Percentiles rank a stretch among this genome's conserved stretches.
Conservation (phyloP, 129 eudicot genomes). For the Ambrosia artemisiifolia region DNA sequence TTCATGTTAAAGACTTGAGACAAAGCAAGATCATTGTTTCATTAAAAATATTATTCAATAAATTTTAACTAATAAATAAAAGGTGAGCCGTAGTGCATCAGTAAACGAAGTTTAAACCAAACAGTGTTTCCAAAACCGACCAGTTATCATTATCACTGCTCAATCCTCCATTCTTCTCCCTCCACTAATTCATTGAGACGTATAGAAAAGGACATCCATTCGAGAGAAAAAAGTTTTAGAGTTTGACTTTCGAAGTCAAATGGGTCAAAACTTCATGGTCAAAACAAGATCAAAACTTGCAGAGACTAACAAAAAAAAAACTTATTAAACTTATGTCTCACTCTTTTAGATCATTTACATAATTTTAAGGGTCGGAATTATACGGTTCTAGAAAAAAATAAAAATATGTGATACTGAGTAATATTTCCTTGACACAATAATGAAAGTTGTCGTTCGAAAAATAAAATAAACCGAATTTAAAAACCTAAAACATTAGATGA, state of each 20-base stretch:
- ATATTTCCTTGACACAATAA: background rate
- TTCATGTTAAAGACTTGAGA: conserved; percentile 14
- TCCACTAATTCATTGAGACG: background rate
- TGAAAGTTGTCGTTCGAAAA: no score
- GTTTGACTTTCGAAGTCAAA: background rate
- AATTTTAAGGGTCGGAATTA: background rate
- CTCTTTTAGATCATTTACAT: background rate
- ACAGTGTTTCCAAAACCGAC: background rate
- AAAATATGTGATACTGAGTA: background rate
- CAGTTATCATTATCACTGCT: background rate
- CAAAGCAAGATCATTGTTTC: background rate
- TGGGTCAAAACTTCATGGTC: background rate
- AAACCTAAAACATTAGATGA: conserved; percentile 2
- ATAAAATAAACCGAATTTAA: background rate
- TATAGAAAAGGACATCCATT: background rate
- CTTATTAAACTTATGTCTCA: conserved; percentile 9
- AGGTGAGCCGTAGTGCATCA: background rate
- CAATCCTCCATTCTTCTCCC: background rate
- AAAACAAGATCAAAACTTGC: background rate
- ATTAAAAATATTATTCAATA: background rate
- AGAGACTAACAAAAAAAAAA: background rate
- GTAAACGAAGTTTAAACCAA: background rate
- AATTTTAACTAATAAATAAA: background rate
- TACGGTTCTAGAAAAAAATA: background rate
- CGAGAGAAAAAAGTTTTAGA: background rate